These are phyloP conservation scores for Fusarium sp. DNA, from an alignment of 2,329 filamentous ascomycete species.

Conservation along the genomic window DNA sequence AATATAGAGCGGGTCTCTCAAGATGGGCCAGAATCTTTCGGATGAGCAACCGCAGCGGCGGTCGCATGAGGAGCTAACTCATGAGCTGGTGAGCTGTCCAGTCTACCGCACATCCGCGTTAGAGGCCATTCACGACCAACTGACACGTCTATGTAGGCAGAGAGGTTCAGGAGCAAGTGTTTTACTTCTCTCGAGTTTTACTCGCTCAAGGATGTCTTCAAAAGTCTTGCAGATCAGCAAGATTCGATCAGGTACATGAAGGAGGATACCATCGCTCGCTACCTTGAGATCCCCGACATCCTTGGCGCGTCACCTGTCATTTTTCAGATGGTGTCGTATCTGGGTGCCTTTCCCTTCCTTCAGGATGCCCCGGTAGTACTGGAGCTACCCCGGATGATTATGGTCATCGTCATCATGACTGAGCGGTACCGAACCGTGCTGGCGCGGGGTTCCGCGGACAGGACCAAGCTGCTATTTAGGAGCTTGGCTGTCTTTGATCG, in stretches of 20 bases:
- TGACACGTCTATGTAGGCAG: constrained; percentile 57
- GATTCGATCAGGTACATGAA: constrained; percentile 74
- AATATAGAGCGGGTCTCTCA: constrained; percentile 38
- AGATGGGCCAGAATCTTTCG: constrained; percentile 66
- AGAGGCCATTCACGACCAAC: constrained; percentile 5
- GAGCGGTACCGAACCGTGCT: constrained; percentile 75
- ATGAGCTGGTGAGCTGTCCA: constrained; percentile 60
- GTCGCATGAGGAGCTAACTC: constrained; percentile 64
- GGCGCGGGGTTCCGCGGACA: constrained; percentile 66
- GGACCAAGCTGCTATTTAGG: constrained; percentile 75
- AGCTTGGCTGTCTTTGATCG: constrained; percentile 80
- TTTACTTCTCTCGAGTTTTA: constrained; percentile 79
- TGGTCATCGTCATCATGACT: constrained; percentile 79
- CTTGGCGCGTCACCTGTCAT: constrained; percentile 75
- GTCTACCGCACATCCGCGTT: constrained; percentile 17
- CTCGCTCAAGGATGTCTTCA: constrained; percentile 80
- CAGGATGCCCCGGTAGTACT: constrained; percentile 77
- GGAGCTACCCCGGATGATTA: constrained; percentile 76
- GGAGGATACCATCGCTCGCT: constrained; percentile 75
- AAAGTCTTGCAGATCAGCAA: constrained; percentile 74
- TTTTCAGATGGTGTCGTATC: constrained; percentile 78
- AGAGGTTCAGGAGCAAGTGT: constrained; percentile 75
- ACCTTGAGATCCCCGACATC: constrained; percentile 79
- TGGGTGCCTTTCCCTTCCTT: constrained; percentile 80
- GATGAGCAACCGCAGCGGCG: constrained; percentile 57